Evolutionary conservation across 768 basidiomycete genomes (phyloP).

Genomic region (Trametes cingulata): DNA sequence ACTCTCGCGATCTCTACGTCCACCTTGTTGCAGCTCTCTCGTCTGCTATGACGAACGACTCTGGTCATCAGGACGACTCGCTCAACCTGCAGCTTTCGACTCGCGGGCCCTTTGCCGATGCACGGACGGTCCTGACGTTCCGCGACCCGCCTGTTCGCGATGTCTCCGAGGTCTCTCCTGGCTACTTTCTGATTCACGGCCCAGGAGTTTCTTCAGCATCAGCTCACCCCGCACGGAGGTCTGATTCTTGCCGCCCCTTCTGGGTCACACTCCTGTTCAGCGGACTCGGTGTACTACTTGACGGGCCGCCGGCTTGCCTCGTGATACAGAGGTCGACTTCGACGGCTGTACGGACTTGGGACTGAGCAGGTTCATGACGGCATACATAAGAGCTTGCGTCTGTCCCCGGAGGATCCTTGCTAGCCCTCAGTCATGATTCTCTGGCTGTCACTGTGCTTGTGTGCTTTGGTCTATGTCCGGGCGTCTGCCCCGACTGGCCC

Average conservation of each 20-base stretch:
- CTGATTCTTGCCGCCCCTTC: background rate
- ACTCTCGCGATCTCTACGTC: background rate
- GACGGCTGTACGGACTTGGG: background rate
- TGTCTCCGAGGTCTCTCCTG: background rate
- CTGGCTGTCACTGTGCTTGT: background rate
- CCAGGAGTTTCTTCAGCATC: background rate
- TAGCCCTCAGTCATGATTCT: background rate
- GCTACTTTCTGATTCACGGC: background rate
- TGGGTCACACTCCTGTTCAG: slow-evolving; percentile 12
- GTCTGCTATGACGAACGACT: too few species aligned
- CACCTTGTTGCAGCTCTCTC: background rate
- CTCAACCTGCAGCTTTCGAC: too few species aligned
- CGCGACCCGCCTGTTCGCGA: background rate
- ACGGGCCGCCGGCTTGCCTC: slow-evolving; percentile 16
- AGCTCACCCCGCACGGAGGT: background rate
- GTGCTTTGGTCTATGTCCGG: background rate
- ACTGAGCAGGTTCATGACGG: background rate
- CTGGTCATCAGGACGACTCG: too few species aligned
- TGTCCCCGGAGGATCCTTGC: background rate
- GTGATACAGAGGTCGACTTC: slow-evolving; percentile 3
- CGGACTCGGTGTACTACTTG: slow-evolving; percentile 4
- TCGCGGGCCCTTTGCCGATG: too few species aligned
- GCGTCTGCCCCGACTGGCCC: slow-evolving; percentile 45
- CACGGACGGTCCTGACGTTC: too few species aligned
- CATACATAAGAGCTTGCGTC: background rate